Evolutionary conservation across 768 basidiomycete genomes (phyloP), one percentile per base, ranked within the genome.

Genomic region (Cyclocybe cylindracea): DNA sequence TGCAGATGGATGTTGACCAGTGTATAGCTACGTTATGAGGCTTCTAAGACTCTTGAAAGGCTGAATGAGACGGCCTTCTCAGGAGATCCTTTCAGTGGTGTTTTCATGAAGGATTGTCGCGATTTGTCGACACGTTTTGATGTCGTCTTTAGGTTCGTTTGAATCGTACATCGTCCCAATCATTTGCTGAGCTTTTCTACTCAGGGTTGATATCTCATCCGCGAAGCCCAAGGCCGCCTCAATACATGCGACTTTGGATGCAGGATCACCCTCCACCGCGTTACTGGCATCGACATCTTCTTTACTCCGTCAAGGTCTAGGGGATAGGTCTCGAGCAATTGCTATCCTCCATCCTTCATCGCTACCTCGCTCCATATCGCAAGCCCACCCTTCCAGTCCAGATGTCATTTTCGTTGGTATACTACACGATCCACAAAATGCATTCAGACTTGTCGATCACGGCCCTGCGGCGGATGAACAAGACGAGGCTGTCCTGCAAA

Each of bases 381-480:
- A 86, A 54, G 76, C 79, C 1, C 78, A 82, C 37, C 83, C 83
- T 5, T 71, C 78, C 5, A 75, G 70, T 10, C 68, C 80, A 0
- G 66, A 79, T 18, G 65, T 70, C 3, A 65, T 94, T 35, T 78
- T 82, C 55, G 73, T 98, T 33, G 95, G 96, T 3, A 67, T 98
- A 6, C 70, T 93, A 11, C 82, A 91, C 58, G 78, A 93, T 59
- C 75, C 84, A 0, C 74, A 81, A 6, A 71, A 89, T 53, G 91
- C 93, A 2, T 85, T 86, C 57, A 84, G 91, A 7, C 82, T 98
- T 1, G 89, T 98, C 24, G 97, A 98, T 60, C 91, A 94, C 55
- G 96, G 96, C 2, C 96, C 96, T 1, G 66, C 87, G 0, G 89
- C 84, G 45, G 84, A 84, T 9, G 84, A 86, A 36, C 64, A 77